phyloP scores from a whole-genome alignment of 2,329 filamentous ascomycete genomes.

The Pseudocercospora crystallina region DNA sequence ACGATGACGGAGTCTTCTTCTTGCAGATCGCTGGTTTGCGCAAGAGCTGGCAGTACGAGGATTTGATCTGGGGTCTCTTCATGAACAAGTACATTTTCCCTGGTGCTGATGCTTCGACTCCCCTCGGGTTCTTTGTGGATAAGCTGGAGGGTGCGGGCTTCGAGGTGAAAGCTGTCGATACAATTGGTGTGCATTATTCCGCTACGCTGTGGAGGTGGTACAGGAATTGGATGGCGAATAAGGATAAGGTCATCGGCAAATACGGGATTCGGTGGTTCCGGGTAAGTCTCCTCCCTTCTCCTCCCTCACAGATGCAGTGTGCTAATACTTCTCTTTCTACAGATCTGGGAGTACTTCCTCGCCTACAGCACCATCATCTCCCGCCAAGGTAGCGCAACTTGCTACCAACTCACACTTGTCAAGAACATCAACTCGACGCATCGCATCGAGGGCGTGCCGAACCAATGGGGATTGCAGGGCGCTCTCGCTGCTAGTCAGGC shows the following conservation, averaged over 20 bases:
- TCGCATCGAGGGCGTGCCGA: constrained; percentile 70
- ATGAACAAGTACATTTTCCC: constrained; percentile 99
- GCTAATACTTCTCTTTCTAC: neutral
- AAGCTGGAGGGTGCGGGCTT: constrained; percentile 83
- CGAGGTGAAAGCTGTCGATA: constrained; percentile 89
- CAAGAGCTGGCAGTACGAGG: constrained; percentile 96
- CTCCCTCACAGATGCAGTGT: too few species aligned
- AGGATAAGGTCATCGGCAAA: constrained; percentile 88
- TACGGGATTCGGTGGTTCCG: constrained; percentile 96
- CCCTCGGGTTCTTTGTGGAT: constrained; percentile 82
- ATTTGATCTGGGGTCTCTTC: constrained; percentile 96
- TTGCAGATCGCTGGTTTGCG: constrained; percentile 92
- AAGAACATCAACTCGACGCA: constrained; percentile 90
- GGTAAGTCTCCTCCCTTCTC: constrained; percentile 54
- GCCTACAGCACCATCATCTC: constrained; percentile 81
- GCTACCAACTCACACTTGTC: constrained; percentile 81
- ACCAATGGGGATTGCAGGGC: constrained; percentile 67
- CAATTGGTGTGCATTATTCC: constrained; percentile 94
- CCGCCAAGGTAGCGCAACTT: constrained; percentile 79
- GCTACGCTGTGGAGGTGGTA: constrained; percentile 98
- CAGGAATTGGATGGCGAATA: constrained; percentile 95
- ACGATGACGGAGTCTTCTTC: constrained; percentile 95
- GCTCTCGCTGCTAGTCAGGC: constrained; percentile 57
- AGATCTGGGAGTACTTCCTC: constrained; percentile 93
- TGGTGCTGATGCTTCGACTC: constrained; percentile 91